A percentile compares a stretch with the other conserved stretches of the same genome.
phyloP scores from a whole-genome alignment of 306 rosid species.

The Cucurbita argyrosperma region DNA sequence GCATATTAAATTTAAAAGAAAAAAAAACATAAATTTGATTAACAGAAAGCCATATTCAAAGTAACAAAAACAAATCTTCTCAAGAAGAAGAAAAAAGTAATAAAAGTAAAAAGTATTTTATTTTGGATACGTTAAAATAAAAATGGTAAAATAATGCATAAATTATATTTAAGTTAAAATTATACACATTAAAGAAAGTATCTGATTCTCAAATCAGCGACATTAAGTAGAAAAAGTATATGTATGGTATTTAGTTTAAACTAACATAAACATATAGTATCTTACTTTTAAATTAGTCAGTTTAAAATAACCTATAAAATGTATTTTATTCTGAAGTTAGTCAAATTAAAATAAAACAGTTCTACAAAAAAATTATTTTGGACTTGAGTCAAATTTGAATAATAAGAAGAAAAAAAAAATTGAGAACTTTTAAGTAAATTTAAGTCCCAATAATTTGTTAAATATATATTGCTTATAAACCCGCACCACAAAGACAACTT shows the following conservation, averaged over 20 bases:
- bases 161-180: background rate
- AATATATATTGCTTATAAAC: background rate
- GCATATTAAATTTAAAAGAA: background rate
- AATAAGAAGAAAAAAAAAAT: background rate
- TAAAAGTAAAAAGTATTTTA: background rate
- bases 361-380: background rate
- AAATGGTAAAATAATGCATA: background rate
- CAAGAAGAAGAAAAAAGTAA: background rate
- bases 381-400: background rate
- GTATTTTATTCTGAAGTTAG: background rate
- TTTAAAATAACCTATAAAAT: background rate
- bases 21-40: background rate
- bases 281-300: background rate
- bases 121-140: background rate
- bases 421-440: background rate
- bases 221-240: background rate
- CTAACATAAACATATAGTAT: background rate
- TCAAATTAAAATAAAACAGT: background rate
- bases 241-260: background rate
- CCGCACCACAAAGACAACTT: background rate
- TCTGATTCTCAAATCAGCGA: background rate
- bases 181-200: background rate
- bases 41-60: background rate
- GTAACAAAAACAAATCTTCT: background rate
- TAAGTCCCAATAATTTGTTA: background rate